phyloP scores from a whole-genome alignment of 768 basidiomycete species.

The Leccinellum albellum region DNA sequence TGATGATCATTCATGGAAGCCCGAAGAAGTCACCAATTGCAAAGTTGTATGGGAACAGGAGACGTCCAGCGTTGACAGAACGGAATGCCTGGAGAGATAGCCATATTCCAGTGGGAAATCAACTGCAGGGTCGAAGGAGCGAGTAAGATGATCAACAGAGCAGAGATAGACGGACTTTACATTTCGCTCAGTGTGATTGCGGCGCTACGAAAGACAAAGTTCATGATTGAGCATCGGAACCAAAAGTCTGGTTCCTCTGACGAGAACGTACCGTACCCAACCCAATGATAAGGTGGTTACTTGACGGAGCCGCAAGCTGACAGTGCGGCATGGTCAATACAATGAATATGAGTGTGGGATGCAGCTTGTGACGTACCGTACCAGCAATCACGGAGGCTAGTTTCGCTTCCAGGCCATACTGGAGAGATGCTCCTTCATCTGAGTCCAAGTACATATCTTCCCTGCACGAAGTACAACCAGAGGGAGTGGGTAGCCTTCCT shows the following conservation, averaged over 20 bases:
- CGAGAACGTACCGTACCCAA: conserved; percentile 59
- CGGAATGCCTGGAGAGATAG: conserved; percentile 58
- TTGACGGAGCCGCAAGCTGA: conserved; percentile 48
- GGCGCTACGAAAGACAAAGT: conserved; percentile 56
- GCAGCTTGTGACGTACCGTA: conserved; percentile 33
- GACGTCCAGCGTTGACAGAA: conserved; percentile 56
- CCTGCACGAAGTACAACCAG: not conserved
- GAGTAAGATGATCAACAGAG: conserved; percentile 53
- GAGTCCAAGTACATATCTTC: conserved; percentile 31
- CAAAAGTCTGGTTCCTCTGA: conserved; percentile 45
- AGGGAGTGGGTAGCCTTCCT: not conserved
- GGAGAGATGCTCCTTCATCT: conserved; percentile 35
- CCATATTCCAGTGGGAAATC: conserved; percentile 52
- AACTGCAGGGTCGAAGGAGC: conserved; percentile 65
- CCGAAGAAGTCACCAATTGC: conserved; percentile 48
- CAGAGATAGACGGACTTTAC: conserved; percentile 47
- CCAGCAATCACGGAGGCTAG: conserved; percentile 50
- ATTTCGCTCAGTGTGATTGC: conserved; percentile 47
- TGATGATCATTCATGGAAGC: not conserved
- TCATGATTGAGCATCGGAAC: conserved; percentile 44
- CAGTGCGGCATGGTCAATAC: not conserved
- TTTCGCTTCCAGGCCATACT: conserved; percentile 48
- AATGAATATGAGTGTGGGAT: not conserved
- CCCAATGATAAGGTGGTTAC: conserved; percentile 54
- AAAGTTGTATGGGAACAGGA: conserved; percentile 43